Evolutionary conservation across 1,139 yeast species (phyloP), one percentile per base, ranked within the genome.

Genomic region (Hemisphaericaspora subhashii): DNA sequence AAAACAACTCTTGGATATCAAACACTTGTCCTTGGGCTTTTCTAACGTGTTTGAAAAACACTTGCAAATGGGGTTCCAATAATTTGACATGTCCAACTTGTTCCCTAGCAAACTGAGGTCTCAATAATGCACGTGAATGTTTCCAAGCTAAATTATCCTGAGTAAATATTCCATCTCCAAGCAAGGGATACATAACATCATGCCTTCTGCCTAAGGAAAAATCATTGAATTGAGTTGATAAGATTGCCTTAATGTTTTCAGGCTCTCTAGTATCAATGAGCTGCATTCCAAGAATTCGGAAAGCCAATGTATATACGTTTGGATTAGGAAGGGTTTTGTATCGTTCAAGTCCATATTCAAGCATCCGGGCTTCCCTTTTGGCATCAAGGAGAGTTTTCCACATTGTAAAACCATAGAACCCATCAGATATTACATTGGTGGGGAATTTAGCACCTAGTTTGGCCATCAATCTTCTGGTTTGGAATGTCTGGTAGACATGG

Each of bases 111-210:
- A 77, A 77, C 53, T 75, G 81, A 1, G 81, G 80, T 39, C 82
- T 64, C 51, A 78, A 66, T 67, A 78, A 60, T 14, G 75, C 72
- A 37, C 84, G 60, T 13, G 81, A 71, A 47, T 72, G 74, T 48
- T 75, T 73, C 84, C 84, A 79, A 7, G 76, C 78, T 17, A 62
- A 70, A 12, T 79, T 80, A 40, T 75, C 79, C 34, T 75, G 64
- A 2, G 83, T 77, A 60, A 79, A 79, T 40, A 79, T 76, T 12
- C 83, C 83, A 45, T 75, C 72, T 2, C 83, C 83, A 39, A 78
- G 58, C 31, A 76, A 55, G 10, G 78, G 72, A 31, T 45, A 42
- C 48, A 77, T 65, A 22, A 63, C 68, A 7, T 52, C 53, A 46
- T 69, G 66, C 46, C 83, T 68, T 21, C 54, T 50, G 1, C 83